Base-by-base conservation (phyloP, 306 rosid species). In the Vicia villosa region DNA sequence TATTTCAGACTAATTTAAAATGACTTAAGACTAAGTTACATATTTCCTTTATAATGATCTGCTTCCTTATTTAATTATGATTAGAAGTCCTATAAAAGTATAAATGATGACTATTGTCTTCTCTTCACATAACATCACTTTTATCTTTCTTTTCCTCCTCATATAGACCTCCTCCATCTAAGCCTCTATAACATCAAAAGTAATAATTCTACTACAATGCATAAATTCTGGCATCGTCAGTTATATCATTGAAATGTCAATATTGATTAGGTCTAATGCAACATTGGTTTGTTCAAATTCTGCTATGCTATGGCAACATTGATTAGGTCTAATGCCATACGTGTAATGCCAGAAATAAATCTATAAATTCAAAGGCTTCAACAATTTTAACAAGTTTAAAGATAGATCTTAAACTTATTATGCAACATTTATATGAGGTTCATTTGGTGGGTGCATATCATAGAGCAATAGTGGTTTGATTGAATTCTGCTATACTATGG, bases 191-290 rank as follows among this genome's bases (percentile, higher is more conserved):
- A 62, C 32, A 37, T 62, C 49, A 61, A 61, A 42, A 42, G 41
- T 10, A 19, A 54, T 2, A 52, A 70, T 57, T 30, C 45, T 13
- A 37, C 45, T 13, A 37, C 14, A 46, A 47, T 47, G 40, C 20
- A 64, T 38, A 51, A 66, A 50, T 19, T 59, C n/a, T 70, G 17
- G 52, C 41, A 65, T 52, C 16, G 36, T 62, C 45, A 10, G 45
- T 60, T 45, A 59, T 62, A 49, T 21, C 51, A 45, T 42, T 51
- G 58, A 80, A 47, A 75, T 8, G 41, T n/a, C n/a, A n/a, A n/a
- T n/a, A n/a, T n/a, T n/a, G n/a, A n/a, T n/a, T n/a, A n/a, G n/a
- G n/a, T n/a, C n/a, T n/a, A n/a, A n/a, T n/a, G n/a, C n/a, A n/a
- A n/a, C n/a, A n/a, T n/a, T n/a, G n/a, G n/a, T n/a, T n/a, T n/a